Percentiles rank a stretch among this genome's conserved stretches.
Evolutionary conservation across 257 asterid species (phyloP).

Genomic region (Coffea eugenioides): DNA sequence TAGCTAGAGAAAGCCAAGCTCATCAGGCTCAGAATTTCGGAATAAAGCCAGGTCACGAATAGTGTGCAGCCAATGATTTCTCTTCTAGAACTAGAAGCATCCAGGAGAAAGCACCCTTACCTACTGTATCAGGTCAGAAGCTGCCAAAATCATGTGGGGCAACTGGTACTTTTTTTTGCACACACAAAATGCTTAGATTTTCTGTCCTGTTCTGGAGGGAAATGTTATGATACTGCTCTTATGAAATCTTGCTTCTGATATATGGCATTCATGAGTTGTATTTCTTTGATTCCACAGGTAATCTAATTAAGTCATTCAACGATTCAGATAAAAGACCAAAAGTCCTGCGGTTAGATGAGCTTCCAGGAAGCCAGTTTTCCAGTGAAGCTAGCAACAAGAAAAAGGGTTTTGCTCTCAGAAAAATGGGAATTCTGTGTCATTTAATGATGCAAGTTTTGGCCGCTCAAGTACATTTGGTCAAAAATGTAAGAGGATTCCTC

Average conservation of each 20-base stretch:
- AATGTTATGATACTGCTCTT: not conserved
- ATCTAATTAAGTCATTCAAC: conserved; percentile 12
- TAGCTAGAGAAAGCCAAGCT: conserved; percentile 10
- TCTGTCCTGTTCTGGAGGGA: not conserved
- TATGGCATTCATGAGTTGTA: not conserved
- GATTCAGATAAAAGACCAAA: conserved; percentile 12
- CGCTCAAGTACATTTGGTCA: not conserved
- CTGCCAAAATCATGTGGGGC: conserved; percentile 3
- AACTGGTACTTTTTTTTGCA: conserved; percentile 4
- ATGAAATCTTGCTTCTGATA: not conserved
- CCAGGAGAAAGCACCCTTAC: not conserved
- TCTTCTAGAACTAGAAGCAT: conserved; percentile 8
- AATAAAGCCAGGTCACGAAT: conserved; percentile 4
- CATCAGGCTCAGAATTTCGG: not conserved
- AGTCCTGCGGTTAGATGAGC: conserved; percentile 11
- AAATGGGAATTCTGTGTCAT: conserved; percentile 16
- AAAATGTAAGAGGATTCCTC: conserved; percentile 9
- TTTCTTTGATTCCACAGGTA: conserved; percentile 13
- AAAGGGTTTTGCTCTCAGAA: not conserved
- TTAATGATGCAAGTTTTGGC: conserved; percentile 18
- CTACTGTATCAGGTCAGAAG: not conserved
- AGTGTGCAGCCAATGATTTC: not conserved
- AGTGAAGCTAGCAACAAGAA: not conserved
- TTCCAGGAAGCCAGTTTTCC: conserved; percentile 2
- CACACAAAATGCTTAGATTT: not conserved